Conservation (phyloP, 2,329 filamentous ascomycete species). For the Scedosporium dehoogii region DNA sequence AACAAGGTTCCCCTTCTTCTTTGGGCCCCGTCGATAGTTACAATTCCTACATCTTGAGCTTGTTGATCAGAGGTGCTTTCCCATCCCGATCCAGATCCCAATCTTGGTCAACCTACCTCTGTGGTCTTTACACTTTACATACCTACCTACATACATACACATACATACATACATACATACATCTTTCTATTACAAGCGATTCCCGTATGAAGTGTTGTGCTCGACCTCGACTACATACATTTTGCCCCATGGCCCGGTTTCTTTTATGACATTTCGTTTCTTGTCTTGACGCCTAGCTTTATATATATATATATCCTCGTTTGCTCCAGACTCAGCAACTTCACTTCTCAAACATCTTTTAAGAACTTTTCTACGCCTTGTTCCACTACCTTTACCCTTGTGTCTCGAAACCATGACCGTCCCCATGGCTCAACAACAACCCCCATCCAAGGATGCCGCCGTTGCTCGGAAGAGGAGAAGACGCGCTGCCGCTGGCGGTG, state of each 20-base stretch:
- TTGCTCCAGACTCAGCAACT: too few species aligned
- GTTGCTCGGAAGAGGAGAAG: slow-evolving; percentile 65
- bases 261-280: background rate
- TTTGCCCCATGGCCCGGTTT: background rate
- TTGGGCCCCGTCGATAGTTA: background rate
- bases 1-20: background rate
- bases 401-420: slow-evolving; percentile 36
- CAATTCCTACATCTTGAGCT: background rate
- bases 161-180: background rate
- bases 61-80: background rate
- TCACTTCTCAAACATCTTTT: too few species aligned
- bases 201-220: background rate
- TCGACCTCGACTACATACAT: background rate
- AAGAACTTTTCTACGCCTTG: too few species aligned
- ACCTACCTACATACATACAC: background rate
- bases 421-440: slow-evolving; percentile 20
- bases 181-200: background rate
- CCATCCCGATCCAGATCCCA: background rate
- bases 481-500: slow-evolving; percentile 79
- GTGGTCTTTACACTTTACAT: background rate
- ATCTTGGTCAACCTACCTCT: background rate
- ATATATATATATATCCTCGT: background rate
- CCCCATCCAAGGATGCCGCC: slow-evolving; percentile 36
- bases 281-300: background rate
- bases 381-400: background rate